Base-by-base conservation (phyloP, 1,284 basidiomycete genomes). In the Ganoderma multipileum region DNA sequence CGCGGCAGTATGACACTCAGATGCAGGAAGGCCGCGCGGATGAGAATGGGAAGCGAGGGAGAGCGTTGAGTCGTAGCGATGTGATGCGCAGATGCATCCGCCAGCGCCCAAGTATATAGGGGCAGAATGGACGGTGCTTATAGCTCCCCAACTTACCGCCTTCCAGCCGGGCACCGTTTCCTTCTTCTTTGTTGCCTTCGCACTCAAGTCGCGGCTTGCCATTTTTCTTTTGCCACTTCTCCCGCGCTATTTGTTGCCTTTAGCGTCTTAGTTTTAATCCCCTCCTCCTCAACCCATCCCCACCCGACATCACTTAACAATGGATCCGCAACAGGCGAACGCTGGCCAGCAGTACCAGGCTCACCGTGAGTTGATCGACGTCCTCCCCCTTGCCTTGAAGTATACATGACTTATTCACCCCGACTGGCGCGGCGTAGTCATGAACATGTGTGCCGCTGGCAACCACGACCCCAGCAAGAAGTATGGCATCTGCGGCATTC, bases 401-500 rank as follows among this genome's bases (percentile, higher is more conserved):
- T n/a, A n/a, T 58, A 7, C 7, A 33, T 38, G 36, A 9, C 2
- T n/a, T 3, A 26, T 39, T 60, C 38, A 60, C 39, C 58, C 23
- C 16, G 23, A 11, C 6, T 36, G n/a, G 1, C 12, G 14, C 26
- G n/a, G 23, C n/a, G 50, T 28, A 67, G 66, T 67, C 61, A 63
- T 67, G 66, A 59, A 57, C 42, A 33, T 58, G 58, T 60, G 58
- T 41, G 76, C 76, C 62, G 5, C 71, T 23, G 76, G 76, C 12
- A 73, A 77, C 64, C 76, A 77, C 70, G 74, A 76, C 60, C 58
- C 71, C 18, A 66, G 63, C 52, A 76, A 62, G 39, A 76, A 76
- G 68, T 73, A 76, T 67, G 76, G 76, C 23, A 55, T 73, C 2
- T 71, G 70, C 38, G 76, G 76, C 14, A 76, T 77, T 69, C 75